phyloP scores from a whole-genome alignment of 1,139 yeast genomes.

The Saccharomyces hybrid region DNA sequence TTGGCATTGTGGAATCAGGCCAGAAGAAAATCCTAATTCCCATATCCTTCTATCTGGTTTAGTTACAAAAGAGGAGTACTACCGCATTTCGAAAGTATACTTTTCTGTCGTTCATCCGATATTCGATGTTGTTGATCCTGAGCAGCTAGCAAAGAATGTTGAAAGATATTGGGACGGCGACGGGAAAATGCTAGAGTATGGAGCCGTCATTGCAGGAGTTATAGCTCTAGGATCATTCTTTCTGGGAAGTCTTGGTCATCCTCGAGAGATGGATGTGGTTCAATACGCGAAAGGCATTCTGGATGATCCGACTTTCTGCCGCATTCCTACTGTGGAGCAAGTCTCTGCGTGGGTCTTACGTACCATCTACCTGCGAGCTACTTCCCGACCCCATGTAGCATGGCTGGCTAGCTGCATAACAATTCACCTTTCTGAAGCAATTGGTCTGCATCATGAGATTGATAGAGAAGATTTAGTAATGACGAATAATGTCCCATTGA shows the following conservation, averaged over 20 bases:
- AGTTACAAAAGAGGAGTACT: conserved; percentile 6
- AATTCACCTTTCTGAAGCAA: conserved; percentile 9
- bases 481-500: neutral
- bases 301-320: conserved; percentile 9
- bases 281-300: conserved; percentile 7
- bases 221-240: conserved; percentile 10
- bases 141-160: neutral
- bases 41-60: conserved; percentile 3
- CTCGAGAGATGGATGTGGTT: conserved; percentile 9
- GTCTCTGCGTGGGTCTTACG: conserved; percentile 9
- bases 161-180: conserved; percentile 4
- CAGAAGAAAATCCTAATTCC: conserved; percentile 6
- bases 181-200: conserved; percentile 3
- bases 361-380: conserved; percentile 8
- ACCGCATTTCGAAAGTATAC: conserved; percentile 2
- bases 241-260: conserved; percentile 9
- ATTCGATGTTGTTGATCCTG: conserved; percentile 5
- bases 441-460: conserved; percentile 9
- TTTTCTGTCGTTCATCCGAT: conserved; percentile 10
- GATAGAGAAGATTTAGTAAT: conserved; percentile 6
- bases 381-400: conserved; percentile 10
- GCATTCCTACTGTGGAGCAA: conserved; percentile 8
- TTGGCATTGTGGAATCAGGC: conserved; percentile 10
- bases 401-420: conserved; percentile 11
- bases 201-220: conserved; percentile 9